A percentile compares a stretch with the other conserved stretches of the same genome.
Conservation (phyloP, 2,329 filamentous ascomycete genomes). For the Emericellopsis cladophorae region DNA sequence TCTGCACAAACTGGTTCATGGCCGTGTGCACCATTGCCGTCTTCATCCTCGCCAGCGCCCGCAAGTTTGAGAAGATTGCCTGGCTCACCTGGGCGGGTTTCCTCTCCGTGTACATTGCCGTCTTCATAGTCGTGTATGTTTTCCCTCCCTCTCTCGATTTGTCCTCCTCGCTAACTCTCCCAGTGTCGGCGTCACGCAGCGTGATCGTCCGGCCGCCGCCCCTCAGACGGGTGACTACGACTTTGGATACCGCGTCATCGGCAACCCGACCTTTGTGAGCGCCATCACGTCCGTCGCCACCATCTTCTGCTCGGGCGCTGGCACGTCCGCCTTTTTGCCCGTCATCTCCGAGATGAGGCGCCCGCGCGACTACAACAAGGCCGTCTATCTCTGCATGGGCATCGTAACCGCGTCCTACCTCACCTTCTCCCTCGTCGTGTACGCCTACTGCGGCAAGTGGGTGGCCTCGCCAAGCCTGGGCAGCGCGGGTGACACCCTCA, state of each 20-base stretch:
- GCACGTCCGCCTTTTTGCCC: constrained; percentile 47
- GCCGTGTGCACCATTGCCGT: constrained; percentile 36
- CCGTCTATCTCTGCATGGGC: constrained; percentile 44
- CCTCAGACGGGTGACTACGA: constrained; percentile 46
- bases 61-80: constrained; percentile 47
- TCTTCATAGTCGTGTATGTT: constrained; percentile 39
- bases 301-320: constrained; percentile 47
- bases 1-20: constrained; percentile 44
- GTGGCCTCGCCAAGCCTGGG: constrained; percentile 50
- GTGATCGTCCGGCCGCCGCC: constrained; percentile 45
- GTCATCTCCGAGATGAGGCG: constrained; percentile 54
- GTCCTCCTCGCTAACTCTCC: background rate
- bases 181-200: constrained; percentile 41
- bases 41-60: constrained; percentile 33
- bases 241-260: constrained; percentile 43
- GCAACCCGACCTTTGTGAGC: constrained; percentile 41
- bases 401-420: constrained; percentile 45
- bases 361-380: constrained; percentile 46
- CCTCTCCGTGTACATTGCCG: constrained; percentile 40
- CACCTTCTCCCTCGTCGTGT: constrained; percentile 46
- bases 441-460: constrained; percentile 48
- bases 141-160: background rate
- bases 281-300: constrained; percentile 45
- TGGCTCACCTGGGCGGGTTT: constrained; percentile 52
- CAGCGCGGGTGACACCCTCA: constrained; percentile 43